These are phyloP conservation scores for Magnaporthiopsis poae DNA, from an alignment of 2,329 filamentous ascomycete species.

Conservation along the genomic window DNA sequence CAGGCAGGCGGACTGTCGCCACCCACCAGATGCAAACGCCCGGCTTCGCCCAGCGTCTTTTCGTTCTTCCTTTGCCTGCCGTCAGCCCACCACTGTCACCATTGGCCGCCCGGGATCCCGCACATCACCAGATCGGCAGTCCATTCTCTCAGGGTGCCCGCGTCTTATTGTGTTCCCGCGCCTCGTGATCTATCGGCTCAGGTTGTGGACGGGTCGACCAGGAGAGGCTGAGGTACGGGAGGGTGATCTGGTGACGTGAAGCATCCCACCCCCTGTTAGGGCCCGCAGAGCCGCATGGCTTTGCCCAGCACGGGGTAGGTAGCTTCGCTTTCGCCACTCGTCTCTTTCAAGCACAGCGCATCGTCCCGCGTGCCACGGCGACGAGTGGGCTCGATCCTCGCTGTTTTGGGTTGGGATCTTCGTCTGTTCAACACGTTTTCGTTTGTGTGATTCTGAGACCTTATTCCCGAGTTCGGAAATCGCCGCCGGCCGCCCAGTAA, in stretches of 20 bases:
- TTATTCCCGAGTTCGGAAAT: background rate
- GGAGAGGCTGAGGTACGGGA: background rate
- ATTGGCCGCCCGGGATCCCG: background rate
- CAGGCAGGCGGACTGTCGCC: no score
- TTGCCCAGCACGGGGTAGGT: background rate
- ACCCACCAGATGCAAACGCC: background rate
- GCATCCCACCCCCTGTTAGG: background rate
- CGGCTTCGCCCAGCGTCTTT: background rate
- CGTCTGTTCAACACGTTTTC: background rate
- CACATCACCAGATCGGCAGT: background rate
- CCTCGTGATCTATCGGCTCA: background rate
- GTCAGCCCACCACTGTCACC: background rate
- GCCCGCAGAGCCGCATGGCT: background rate
- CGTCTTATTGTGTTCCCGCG: background rate
- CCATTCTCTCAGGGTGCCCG: background rate
- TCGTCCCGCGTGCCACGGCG: background rate
- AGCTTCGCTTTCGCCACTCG: background rate
- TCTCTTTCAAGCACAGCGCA: background rate
- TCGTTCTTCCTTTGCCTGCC: background rate
- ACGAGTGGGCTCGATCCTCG: background rate
- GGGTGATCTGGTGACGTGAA: no score
- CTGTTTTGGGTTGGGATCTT: background rate
- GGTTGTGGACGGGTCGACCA: background rate
- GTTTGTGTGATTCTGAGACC: background rate
- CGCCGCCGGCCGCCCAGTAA: no score